Percentiles rank a stretch among this genome's conserved stretches.
Conservation (phyloP, 1,284 basidiomycete genomes). For the Cutaneotrichosporon sp. region DNA sequence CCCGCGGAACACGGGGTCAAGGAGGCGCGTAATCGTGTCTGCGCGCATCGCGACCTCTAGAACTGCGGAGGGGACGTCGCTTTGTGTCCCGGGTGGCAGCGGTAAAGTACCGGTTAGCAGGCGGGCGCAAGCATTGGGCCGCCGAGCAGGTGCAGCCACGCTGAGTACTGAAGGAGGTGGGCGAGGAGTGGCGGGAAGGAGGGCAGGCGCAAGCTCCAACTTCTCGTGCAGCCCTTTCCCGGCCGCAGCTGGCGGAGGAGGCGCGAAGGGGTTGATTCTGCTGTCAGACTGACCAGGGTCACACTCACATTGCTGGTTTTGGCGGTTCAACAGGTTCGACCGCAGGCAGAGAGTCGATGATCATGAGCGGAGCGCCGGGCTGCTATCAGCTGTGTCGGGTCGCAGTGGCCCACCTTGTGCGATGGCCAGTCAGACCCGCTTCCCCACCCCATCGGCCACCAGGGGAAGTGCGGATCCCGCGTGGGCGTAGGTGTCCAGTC, state of each 20-base stretch:
- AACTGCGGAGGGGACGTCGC: neutral
- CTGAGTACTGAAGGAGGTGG: slow-evolving; percentile 31
- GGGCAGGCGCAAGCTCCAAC: slow-evolving; percentile 33
- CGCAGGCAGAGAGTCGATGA: slow-evolving; percentile 43
- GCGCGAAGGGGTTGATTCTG: slow-evolving; percentile 25
- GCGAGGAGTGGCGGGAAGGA: slow-evolving; percentile 31
- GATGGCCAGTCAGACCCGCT: slow-evolving; percentile 22
- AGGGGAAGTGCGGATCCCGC: neutral
- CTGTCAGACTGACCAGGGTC: slow-evolving; percentile 4
- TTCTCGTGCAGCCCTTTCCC: slow-evolving; percentile 27
- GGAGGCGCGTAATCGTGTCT: slow-evolving; percentile 28
- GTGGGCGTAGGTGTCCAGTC: slow-evolving; percentile 3
- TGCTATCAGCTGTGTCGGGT: slow-evolving; percentile 16
- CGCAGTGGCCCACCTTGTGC: slow-evolving; percentile 18
- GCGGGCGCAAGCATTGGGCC: neutral
- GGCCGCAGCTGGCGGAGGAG: slow-evolving; percentile 10
- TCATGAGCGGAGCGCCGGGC: slow-evolving; percentile 39
- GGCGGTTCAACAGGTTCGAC: slow-evolving; percentile 46
- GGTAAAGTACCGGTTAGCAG: slow-evolving; percentile 42
- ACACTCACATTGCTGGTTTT: slow-evolving; percentile 39
- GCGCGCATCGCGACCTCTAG: slow-evolving; percentile 34
- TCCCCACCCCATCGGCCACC: slow-evolving; percentile 25
- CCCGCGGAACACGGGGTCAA: slow-evolving; percentile 40
- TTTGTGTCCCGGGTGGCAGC: neutral
- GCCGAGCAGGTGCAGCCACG: slow-evolving; percentile 15